Evolutionary conservation across 257 asterid genomes (phyloP), one percentile per base, ranked within the genome.

Genomic region (Plantago major): DNA sequence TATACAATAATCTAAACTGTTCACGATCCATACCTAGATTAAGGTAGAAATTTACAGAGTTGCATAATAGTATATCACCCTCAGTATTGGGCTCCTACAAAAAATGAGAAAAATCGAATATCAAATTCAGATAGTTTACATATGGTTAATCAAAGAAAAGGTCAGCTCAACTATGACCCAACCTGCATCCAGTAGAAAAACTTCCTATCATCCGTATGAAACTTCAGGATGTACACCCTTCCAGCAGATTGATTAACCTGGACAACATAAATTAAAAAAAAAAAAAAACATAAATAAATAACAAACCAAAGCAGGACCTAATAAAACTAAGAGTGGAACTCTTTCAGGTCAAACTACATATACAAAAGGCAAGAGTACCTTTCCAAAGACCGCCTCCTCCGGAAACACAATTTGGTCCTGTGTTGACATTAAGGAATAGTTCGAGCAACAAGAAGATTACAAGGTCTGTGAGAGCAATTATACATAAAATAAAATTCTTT

Each of bases 121-220:
- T 10, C 38, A 46, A 42, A 45, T 55, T 57, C 51, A 66, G 54
- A 50, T 12, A 59, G 59, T 58, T 30, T 68, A 13, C 72, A 59
- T 55, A 60, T 33, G 40, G 33, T 58, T 46, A 9, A 43, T 59
- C 38, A 53, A 22, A 26, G 40, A 22, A n/a, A 52, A 58, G 42
- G 10, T 7, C 64, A 42, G 48, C 7, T 1, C 22, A 75, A 63
- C 43, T 50, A 58, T 48, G 65, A 66, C 11, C 40, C 55, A 54
- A 86, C 99, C 99, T 93, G 99, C 94, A 93, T 80, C 99, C 97
- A 93, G 60, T 78, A 89, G 90, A 93, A 93, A 54, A 83, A 81
- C 89, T 84, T 93, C 76, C 99, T 79, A 65, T 87, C 92, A 67
- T 93, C 97, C 1, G 92, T 77, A 58, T 58, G 93, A 63, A 93